Base-by-base conservation (phyloP, 257 asterid genomes). In the Solanum paucissectum region DNA sequence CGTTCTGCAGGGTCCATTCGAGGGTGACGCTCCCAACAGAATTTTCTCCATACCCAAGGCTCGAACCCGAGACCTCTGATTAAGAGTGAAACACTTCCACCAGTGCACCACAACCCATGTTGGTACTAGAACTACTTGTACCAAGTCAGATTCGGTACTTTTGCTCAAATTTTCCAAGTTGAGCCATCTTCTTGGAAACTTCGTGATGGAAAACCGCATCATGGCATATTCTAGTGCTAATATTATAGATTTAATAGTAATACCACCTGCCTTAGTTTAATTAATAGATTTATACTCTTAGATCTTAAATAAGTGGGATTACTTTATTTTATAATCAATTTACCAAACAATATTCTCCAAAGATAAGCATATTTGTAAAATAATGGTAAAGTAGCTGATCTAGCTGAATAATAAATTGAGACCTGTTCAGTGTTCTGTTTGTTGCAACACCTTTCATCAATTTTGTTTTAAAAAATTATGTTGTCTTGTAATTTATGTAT, bases 291-390 rank as follows among this genome's bases (percentile, higher is more conserved):
- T 81, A 29, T 29, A 46, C 20, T 11, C 83, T 36, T 74, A 23
- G 83, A 40, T 49, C 68, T 29, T 46, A 42, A 81, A 79, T 44
- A 42, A 16, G 64, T 42, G 37, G 62, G 29, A 64, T 25, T 36
- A 21, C 49, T 74, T 73, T 34, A 18, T 42, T 77, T 27, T 44
- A 42, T 29, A 11, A 81, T 81, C 27, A 46, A 27, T 29, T 46
- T 46, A 81, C 42, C 27, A 27, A 81, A 81, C 85, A 46, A 46
- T 27, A 81, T 81, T 81, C 85, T 81, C n/a, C 34, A n/a, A 81
- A 29, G 38, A 2, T 46, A 18, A 81, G 68, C 42, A 81, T 49
- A 46, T 16, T 44, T 44, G 25, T 44, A 44, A 81, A 42, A 46
- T 46, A 81, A 81, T 81, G 85, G 6, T 46, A 38, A 46, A 46